Percentiles rank a stretch among this genome's conserved stretches.
phyloP scores from a whole-genome alignment of 768 basidiomycete species.

The Thelephora ganbajun region DNA sequence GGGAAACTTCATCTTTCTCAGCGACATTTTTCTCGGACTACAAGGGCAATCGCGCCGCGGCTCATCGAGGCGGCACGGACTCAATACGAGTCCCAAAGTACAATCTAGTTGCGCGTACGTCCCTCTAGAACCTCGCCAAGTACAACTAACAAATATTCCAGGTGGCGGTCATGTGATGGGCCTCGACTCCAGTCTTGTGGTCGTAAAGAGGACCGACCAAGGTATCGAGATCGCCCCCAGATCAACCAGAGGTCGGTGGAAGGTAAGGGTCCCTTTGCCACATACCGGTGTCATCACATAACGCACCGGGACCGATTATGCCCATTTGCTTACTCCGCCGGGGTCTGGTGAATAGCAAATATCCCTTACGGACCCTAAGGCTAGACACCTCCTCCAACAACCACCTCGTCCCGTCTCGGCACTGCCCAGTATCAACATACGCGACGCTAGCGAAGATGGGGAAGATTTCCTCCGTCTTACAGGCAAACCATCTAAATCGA shows the following conservation, averaged over 20 bases:
- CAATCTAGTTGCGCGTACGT: background rate
- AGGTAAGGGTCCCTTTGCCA: background rate
- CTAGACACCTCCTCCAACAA: background rate
- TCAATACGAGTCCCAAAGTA: background rate
- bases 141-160: background rate
- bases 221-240: background rate
- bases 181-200: background rate
- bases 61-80: background rate
- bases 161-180: background rate
- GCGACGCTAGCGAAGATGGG: background rate
- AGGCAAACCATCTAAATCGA: background rate
- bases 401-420: background rate
- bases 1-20: too few species aligned
- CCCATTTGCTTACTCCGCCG: too few species aligned
- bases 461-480: background rate
- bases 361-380: background rate
- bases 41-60: background rate
- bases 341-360: too few species aligned
- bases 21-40: background rate
- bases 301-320: too few species aligned
- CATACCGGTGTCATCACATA: background rate
- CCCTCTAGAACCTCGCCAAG: background rate
- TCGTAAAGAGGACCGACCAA: background rate
- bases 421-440: background rate
- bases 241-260: background rate